Base-by-base conservation (phyloP, 139 green algal genomes). In the Picochlorum sp. region DNA sequence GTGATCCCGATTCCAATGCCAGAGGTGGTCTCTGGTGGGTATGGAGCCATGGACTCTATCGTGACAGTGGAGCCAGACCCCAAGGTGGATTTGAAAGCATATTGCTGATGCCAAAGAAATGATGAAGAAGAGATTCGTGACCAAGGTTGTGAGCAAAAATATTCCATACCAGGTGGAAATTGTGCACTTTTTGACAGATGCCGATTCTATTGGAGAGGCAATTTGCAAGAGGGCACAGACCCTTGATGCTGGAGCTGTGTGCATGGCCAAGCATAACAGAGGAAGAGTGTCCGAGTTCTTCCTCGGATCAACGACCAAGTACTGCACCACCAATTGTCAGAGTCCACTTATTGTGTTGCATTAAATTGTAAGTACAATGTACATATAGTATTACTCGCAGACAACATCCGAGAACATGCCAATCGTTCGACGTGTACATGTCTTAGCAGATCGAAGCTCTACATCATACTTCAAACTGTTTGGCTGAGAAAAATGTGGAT, bases 381-480 rank as follows among this genome's bases (percentile, higher is more conserved):
- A 26, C 3, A 62, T 16, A 41, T 16, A 21, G 9, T 18, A 13
- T 65, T 60, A 92, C 62, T 91, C 80, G 63, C 90, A 96, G 7
- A 92, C 77, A 11, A 95, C 76, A 49, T 84, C 76, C 2, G 76
- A 88, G 60, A 95, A 92, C 85, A 96, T 94, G 28, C 78, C 72
- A 9, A 88, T 63, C 45, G 85, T 77, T 52, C 80, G 58, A 9
- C 87, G 70, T 45, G 69, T 50, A 74, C 92, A 98, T 6, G 62
- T 80, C 26, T 86, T 83, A 3, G 96, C 65, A 1, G 63, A 64
- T 1, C 88, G 57, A 28, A 98, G 71, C 80, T 97, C 85, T 13
- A 99, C 78, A 69, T 99, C 93, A 84, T 44, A 98, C 91, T 80
- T 96, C 89, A 59, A 88, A 99, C 79, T 99, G 94, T 82, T 97